Conservation (phyloP, 2,329 filamentous ascomycete species). For the Diaporthe destruens region DNA sequence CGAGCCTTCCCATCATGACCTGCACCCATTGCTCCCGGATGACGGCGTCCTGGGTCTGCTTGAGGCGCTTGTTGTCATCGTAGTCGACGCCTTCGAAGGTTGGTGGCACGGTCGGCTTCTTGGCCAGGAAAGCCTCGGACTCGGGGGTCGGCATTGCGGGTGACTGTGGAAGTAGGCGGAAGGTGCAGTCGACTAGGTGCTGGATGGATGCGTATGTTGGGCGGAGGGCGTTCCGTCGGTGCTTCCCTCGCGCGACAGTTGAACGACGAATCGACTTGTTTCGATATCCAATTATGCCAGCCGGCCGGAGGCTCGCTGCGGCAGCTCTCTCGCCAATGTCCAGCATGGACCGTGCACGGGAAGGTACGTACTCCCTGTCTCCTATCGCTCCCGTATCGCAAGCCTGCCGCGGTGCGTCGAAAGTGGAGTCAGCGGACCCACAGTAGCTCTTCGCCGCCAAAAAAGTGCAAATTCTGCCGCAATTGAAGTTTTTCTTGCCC, state of each 20-base stretch:
- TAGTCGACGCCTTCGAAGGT: slow-evolving; percentile 91
- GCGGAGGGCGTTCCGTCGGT: slow-evolving; percentile 29
- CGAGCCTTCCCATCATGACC: slow-evolving; percentile 88
- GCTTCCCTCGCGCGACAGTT: slow-evolving; percentile 31
- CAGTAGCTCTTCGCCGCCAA: slow-evolving; percentile 28
- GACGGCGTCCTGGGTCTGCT: slow-evolving; percentile 85
- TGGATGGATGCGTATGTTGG: slow-evolving; percentile 14
- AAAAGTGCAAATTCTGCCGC: slow-evolving; percentile 27
- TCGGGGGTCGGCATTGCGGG: slow-evolving; percentile 83
- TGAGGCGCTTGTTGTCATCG: slow-evolving; percentile 83
- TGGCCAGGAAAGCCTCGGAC: slow-evolving; percentile 83
- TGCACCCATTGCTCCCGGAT: slow-evolving; percentile 90
- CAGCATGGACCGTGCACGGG: slow-evolving; percentile 29
- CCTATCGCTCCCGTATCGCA: neutral
- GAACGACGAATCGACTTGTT: slow-evolving; percentile 37
- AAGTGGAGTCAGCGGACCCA: slow-evolving; percentile 13
- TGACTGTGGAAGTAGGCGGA: slow-evolving; percentile 1
- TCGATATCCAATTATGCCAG: slow-evolving; percentile 37
- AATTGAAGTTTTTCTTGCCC: slow-evolving; percentile 38
- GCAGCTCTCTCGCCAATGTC: neutral
- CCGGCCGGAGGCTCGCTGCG: slow-evolving; percentile 27
- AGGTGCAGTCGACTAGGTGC: slow-evolving; percentile 1
- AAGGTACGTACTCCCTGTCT: slow-evolving; percentile 10
- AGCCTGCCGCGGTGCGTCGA: slow-evolving; percentile 30
- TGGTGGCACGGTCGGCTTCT: slow-evolving; percentile 84